Base-by-base conservation (phyloP, 192 early-diverging fungal species). In the Backusella tuberculispora region DNA sequence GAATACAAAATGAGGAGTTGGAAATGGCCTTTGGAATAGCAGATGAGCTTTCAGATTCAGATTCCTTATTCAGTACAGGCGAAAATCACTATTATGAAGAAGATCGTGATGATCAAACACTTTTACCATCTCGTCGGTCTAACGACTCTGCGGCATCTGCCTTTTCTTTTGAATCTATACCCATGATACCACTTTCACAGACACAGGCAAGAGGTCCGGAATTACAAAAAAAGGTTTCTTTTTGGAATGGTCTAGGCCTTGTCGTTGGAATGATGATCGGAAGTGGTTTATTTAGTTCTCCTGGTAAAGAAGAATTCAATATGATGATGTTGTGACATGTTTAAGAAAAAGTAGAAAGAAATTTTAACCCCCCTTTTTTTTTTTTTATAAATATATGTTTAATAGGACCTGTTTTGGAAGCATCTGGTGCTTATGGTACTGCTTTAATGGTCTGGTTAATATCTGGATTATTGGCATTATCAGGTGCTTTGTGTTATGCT, bases 401-500 rank as follows among this genome's bases (percentile, higher is more conserved):
- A 8, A 14, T 14, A 82, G 81, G 91, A 0, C 88, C 90, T 24
- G 87, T 94, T 37, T 81, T 92, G 14, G 72, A 83, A 34, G 81
- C 89, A 24, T 85, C 88, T 0, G 90, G 90, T 50, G 88, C 91
- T 4, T 86, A 90, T 10, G 89, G 89, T 6, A 90, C 89, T 73
- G 88, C 92, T 12, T 79, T 95, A 7, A 77, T 94, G 45, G 83
- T 95, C n/a, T 95, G 94, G 94, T 81, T 89, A 15, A 72, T 90
- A 13, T 91, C 91, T 42, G 92, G 89, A 5, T 72, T 95, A 34
- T 80, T 95, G 53, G 92, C 95, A 4, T 88, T 95, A 67, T 86
- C 89, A 13, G 97, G 97, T 42, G 92, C 91, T 0, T 83, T 93
- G 14, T 94, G 93, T 68, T 99, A 97, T 77, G 92, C 94, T 12